Base-by-base conservation (phyloP, 257 asterid genomes). In the Marsdenia floribunda region DNA sequence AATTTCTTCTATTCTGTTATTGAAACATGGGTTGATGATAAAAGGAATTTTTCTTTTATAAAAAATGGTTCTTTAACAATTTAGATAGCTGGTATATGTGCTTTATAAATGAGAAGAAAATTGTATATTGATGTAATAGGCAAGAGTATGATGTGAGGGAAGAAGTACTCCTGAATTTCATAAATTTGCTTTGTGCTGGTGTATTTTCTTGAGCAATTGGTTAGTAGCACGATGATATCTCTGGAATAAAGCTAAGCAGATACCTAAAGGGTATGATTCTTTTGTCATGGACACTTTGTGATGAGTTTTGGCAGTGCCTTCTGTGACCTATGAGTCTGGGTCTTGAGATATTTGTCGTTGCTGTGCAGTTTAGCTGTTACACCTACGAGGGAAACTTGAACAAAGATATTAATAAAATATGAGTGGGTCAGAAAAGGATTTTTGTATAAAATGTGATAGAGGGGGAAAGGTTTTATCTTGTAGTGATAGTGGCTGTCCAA, bases 381-480 rank as follows among this genome's bases (percentile, higher is more conserved):
- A 9, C 29, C 61, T n/a, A 35, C 10, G 24, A 38, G 71, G 50
- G 65, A 72, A 65, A 65, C 44, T 64, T 63, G 71, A 70, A 73
- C 35, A 72, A 7, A 47, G 76, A 78, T 71, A 53, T 70, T 79
- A 71, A 21, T 55, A 58, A 78, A 35, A 60, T 76, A 90, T 93
- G 98, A 87, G 82, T 67, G 80, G 72, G 70, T 82, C 80, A 8
- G 90, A 79, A 33, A 86, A 75, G 44, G 79, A 77, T 49, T 19
- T 64, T 26, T 93, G 98, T 84, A 82, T 93, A 80, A 91, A 83
- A 81, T 93, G 98, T 82, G 81, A 87, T 54, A 50, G 79, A 75
- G 91, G 90, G 52, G 93, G 83, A 55, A 81, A 82, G 69, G 68
- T 93, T 82, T 86, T 91, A 82, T 77, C 79, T 68, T 93, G 98